Evolutionary conservation across 257 asterid genomes (phyloP), one percentile per base, ranked within the genome.

Genomic region (Przewalskia tangutica): DNA sequence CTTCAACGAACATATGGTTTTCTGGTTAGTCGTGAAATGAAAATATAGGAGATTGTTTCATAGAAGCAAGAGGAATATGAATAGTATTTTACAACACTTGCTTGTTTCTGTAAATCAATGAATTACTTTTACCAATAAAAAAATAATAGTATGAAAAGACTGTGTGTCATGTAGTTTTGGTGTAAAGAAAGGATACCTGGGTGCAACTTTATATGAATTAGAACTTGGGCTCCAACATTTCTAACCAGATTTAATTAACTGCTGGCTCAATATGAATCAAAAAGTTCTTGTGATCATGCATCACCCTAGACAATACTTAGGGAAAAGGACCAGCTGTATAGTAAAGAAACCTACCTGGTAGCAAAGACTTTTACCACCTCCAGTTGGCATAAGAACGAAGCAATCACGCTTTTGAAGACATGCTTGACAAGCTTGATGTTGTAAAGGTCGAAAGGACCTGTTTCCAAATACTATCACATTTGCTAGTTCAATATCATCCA

Each of bases 341-440:
- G 23, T 78, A 12, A 82, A 83, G 77, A 82, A 83, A 75, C 44
- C 87, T 84, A 93, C 99, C 99, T 96, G 99, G 91, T 96, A 96
- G 84, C 99, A 94, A 66, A 96, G 97, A 83, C 99, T 96, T 90
- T 94, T 96, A 83, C 98, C 99, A 77, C 99, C 99, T 84, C 98
- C 97, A 48, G 99, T 96, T 66, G 99, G 98, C 97, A 96, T 89
- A 76, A 96, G 95, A 86, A 96, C 89, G 87, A 96, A 96, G 83
- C 98, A 94, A 85, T 96, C 98, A 9, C 73, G 94, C 87, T 91
- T 88, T 63, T 85, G 85, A 53, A 89, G 84, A 89, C 89, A 92
- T 38, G 97, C 90, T 86, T 86, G 89, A 86, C 98, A 96, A 67
- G 89, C 91, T 89, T 88, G 90, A 87, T 92, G 94, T 89, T 96